Percentiles rank a stretch among this genome's conserved stretches.
phyloP scores from a whole-genome alignment of 495 filamentous ascomycete species.

The Penicillium tannophilum region DNA sequence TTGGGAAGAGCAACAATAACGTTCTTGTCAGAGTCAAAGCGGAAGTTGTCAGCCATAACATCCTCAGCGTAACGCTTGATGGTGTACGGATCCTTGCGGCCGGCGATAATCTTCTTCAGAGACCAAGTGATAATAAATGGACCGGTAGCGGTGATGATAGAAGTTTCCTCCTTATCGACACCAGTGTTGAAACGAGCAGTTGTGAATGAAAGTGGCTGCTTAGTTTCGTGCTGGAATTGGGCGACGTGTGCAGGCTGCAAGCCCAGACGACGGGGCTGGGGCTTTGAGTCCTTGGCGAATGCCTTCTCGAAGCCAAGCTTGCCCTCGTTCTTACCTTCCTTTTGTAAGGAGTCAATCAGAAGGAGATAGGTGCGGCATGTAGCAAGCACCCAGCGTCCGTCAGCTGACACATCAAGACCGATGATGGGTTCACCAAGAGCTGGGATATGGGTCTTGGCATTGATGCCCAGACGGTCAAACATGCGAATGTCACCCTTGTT shows the following conservation, averaged over 20 bases:
- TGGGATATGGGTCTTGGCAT: conserved; percentile 95
- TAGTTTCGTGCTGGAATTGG: conserved; percentile 95
- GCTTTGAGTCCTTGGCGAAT: conserved; percentile 90
- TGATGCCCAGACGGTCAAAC: conserved; percentile 94
- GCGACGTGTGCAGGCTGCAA: conserved; percentile 88
- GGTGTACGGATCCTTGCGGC: conserved; percentile 82
- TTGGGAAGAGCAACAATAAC: conserved; percentile 96
- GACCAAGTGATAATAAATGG: conserved; percentile 98
- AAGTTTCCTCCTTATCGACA: conserved; percentile 74
- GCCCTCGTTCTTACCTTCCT: conserved; percentile 92
- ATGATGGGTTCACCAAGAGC: conserved; percentile 95
- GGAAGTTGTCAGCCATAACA: conserved; percentile 99
- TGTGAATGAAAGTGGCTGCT: conserved; percentile 82
- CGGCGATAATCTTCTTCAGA: conserved; percentile 79
- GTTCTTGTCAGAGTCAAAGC: conserved; percentile 94
- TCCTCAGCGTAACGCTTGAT: conserved; percentile 96
- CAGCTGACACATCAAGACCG: conserved; percentile 89
- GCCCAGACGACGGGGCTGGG: conserved; percentile 86
- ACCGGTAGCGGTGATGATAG: conserved; percentile 95
- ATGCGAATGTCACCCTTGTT: conserved; percentile 97
- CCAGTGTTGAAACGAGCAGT: conserved; percentile 93
- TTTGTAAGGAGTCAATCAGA: conserved; percentile 87
- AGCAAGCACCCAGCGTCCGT: conserved; percentile 92
- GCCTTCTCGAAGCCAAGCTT: conserved; percentile 96
- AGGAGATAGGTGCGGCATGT: conserved; percentile 95